Evolutionary conservation across 495 filamentous ascomycete species (phyloP).

Genomic region (Aspergillus ellipticus): DNA sequence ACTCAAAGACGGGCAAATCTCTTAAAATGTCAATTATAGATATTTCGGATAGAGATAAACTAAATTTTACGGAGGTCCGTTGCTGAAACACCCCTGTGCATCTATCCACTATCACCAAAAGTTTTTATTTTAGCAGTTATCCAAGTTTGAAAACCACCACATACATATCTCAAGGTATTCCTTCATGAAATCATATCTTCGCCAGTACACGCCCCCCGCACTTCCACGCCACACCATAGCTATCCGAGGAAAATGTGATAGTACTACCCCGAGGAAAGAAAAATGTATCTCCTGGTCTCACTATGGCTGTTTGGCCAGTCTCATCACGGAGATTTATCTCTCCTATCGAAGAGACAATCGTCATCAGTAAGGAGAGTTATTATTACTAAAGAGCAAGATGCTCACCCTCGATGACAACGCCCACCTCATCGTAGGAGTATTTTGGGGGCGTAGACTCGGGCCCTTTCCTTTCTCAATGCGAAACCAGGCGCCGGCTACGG

Average conservation of each 20-base stretch:
- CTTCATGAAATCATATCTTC: too few species aligned
- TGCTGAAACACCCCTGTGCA: too few species aligned
- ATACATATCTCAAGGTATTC: not conserved
- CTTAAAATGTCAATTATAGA: too few species aligned
- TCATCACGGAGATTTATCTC: slow-evolving; percentile 4
- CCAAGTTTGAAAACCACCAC: not conserved
- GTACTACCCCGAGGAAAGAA: slow-evolving; percentile 2
- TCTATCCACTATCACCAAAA: too few species aligned
- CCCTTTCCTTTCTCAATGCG: not conserved
- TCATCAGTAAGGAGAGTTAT: not conserved
- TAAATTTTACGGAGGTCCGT: too few species aligned
- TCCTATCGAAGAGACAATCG: not conserved
- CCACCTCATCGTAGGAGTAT: slow-evolving; percentile 3
- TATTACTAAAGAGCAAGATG: not conserved
- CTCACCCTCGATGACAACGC: not conserved
- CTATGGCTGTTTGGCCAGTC: not conserved
- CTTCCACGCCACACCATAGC: not conserved
- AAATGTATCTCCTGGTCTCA: slow-evolving; percentile 1
- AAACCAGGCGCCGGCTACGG: slow-evolving; percentile 5
- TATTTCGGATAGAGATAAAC: too few species aligned
- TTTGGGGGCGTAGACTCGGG: not conserved
- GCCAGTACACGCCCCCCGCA: too few species aligned
- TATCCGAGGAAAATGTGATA: slow-evolving; percentile 4
- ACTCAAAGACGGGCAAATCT: too few species aligned
- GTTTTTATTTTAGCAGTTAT: too few species aligned